A percentile compares a stretch with the other conserved stretches of the same genome.
Evolutionary conservation across 768 basidiomycete species (phyloP).

Genomic region (Galerina sulciceps): DNA sequence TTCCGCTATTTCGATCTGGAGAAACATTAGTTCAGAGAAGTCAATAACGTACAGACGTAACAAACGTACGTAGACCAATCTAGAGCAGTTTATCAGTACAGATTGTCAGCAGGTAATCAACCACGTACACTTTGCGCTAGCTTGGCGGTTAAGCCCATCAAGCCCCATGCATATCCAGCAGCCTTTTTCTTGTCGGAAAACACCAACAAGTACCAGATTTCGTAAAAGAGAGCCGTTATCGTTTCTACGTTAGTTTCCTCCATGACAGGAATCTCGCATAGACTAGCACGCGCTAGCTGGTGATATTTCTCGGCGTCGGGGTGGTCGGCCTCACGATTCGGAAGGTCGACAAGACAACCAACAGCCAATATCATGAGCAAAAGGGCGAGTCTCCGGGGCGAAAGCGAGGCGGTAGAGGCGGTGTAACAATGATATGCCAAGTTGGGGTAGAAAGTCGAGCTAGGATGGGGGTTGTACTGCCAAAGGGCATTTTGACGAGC

Average conservation of each 20-base stretch:
- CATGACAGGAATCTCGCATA: constrained; percentile 68
- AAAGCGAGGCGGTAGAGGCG: constrained; percentile 52
- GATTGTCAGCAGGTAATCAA: not conserved
- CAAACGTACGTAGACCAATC: constrained; percentile 63
- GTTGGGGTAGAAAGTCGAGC: constrained; percentile 67
- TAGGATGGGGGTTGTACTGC: constrained; percentile 75
- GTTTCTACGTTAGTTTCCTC: constrained; percentile 72
- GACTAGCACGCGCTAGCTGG: constrained; percentile 57
- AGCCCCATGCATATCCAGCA: constrained; percentile 57
- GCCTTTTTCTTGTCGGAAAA: constrained; percentile 75
- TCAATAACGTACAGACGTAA: not conserved
- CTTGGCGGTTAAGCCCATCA: constrained; percentile 63
- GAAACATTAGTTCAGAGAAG: constrained; percentile 1
- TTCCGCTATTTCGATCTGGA: constrained; percentile 66
- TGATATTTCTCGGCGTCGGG: constrained; percentile 65
- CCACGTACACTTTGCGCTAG: constrained; percentile 62
- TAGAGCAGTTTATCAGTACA: constrained; percentile 18
- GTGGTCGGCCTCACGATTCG: constrained; percentile 45
- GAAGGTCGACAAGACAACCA: constrained; percentile 67
- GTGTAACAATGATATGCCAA: constrained; percentile 69
- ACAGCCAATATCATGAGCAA: constrained; percentile 74
- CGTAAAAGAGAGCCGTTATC: constrained; percentile 61
- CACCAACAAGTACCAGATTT: constrained; percentile 68
- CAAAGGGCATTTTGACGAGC: constrained; percentile 67
- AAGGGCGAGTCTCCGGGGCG: constrained; percentile 65